Evolutionary conservation across 2,329 filamentous ascomycete genomes (phyloP), one percentile per base, ranked within the genome.

Genomic region (Geosmithia morbida): DNA sequence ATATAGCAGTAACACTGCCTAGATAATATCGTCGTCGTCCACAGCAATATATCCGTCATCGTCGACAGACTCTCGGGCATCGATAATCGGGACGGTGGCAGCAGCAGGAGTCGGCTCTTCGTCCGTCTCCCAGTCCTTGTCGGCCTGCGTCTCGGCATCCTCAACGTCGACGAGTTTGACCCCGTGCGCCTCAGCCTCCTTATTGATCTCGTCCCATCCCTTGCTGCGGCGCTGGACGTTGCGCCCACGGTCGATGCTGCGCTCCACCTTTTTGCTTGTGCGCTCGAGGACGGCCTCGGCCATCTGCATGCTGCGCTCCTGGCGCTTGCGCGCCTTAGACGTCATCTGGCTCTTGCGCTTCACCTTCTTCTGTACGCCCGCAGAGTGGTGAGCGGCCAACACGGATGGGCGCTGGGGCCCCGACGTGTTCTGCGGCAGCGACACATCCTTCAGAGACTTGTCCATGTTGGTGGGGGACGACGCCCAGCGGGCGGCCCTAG

Each of bases 321-420:
- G 71, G 43, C 79, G 69, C 53, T 66, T 67, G 19, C 71, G 67
- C 3, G 76, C 76, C 59, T 70, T 75, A 52, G 68, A 63, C 54
- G 75, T 79, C 58, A 77, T 55, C 7, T 69, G 65, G n/a, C 64
- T 54, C 57, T 77, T 77, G 55, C 75, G 69, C 60, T 79, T 84
- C 51, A 68, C 57, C 64, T 83, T 86, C 63, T 86, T 87, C 63
- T 85, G 87, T 10, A 90, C 72, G 29, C 86, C 85, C 17, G 79
- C 74, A 2, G 69, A 66, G 58, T 81, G 76, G 53, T 85, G 81
- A 16, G 81, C 77, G 40, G 78, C 77, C 41, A 87, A 76, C 17
- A 86, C 72, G n/a, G 84, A 80, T 26, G 80, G 77, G 4, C 79
- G 75, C 50, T 67, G 60, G 39, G 50, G 41, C 26, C 19, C 17